Evolutionary conservation across 1,284 basidiomycete species (phyloP).

Genomic region (Marasmius fiardii): DNA sequence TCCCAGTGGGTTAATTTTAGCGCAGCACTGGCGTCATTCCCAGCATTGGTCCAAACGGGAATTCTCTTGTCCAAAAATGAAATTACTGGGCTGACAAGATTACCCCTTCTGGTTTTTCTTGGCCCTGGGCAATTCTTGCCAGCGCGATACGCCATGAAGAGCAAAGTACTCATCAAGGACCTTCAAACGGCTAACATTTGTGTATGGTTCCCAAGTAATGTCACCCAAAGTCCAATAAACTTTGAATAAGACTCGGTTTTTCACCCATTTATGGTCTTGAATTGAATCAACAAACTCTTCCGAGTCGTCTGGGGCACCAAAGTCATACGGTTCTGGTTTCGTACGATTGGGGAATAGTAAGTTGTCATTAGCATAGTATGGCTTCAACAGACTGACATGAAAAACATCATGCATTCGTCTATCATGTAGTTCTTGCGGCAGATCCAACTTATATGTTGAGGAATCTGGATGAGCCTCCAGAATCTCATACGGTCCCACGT

Average conservation of each 20-base stretch:
- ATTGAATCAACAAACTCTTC: constrained; percentile 12
- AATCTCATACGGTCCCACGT: constrained; percentile 20
- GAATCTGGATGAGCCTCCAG: constrained; percentile 3
- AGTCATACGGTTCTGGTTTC: constrained; percentile 7
- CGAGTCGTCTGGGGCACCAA: constrained; percentile 7
- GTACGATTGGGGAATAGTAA: background rate
- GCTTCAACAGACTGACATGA: too few relatives aligned
- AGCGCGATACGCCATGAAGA: background rate
- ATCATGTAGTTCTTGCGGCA: constrained; percentile 15
- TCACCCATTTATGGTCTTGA: too few relatives aligned
- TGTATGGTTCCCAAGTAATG: constrained; percentile 6
- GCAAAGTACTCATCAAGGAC: constrained; percentile 8
- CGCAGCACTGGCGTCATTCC: too few relatives aligned
- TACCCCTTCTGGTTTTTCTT: background rate
- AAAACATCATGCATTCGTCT: too few relatives aligned
- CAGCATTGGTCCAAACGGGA: background rate
- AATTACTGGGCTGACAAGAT: background rate
- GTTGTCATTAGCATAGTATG: too few relatives aligned
- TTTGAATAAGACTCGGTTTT: background rate
- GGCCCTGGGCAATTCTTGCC: constrained; percentile 8
- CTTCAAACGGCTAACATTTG: constrained; percentile 5
- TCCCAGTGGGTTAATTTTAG: too few relatives aligned
- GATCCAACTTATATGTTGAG: constrained; percentile 15
- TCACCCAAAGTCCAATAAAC: constrained; percentile 9
- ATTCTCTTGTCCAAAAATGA: too few relatives aligned